A percentile compares a stretch with the other conserved stretches of the same genome.
Conservation (phyloP, 2,329 filamentous ascomycete genomes). For the Sporothrix brasiliensis region DNA sequence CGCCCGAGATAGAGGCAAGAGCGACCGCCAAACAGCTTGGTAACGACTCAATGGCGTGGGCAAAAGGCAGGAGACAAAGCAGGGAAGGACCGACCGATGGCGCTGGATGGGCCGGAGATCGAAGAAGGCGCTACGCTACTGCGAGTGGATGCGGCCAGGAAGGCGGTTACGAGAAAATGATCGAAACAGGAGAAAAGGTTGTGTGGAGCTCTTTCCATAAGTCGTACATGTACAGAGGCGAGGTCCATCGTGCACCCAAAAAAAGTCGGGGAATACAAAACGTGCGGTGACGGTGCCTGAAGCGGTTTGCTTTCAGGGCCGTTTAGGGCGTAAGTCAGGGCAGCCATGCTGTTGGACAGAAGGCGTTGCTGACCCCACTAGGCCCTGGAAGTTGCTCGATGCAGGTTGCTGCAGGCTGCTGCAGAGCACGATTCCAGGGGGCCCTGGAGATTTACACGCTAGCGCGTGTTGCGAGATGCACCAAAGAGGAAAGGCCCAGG, state of each 20-base stretch:
- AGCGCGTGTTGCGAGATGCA: conserved; percentile 20
- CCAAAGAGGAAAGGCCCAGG: conserved; percentile 19
- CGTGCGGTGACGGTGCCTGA: too few relatives aligned
- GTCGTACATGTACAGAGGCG: background rate
- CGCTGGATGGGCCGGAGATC: conserved; percentile 25
- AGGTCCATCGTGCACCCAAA: background rate
- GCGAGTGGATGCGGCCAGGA: conserved; percentile 10
- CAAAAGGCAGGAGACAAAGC: conserved; percentile 1
- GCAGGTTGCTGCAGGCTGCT: background rate
- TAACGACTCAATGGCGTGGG: conserved; percentile 10
- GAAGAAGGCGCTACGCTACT: conserved; percentile 23
- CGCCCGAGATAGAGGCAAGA: conserved; percentile 9
- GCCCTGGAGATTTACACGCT: conserved; percentile 18
- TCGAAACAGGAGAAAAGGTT: background rate
- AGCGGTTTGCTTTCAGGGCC: too few relatives aligned
- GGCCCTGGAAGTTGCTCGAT: background rate
- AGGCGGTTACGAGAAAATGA: conserved; percentile 19
- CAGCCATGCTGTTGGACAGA: background rate
- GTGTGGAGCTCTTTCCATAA: conserved; percentile 10
- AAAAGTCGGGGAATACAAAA: too few relatives aligned
- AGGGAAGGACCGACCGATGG: conserved; percentile 17
- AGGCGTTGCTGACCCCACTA: background rate
- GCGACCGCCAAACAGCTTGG: conserved; percentile 6
- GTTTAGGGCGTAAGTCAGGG: too few relatives aligned
- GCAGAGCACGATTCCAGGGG: conserved; percentile 6